Percentiles rank a stretch among this genome's conserved stretches.
These are phyloP conservation scores for Xerocomus spinulosus DNA, from an alignment of 768 basidiomycete genomes.

Conservation along the genomic window DNA sequence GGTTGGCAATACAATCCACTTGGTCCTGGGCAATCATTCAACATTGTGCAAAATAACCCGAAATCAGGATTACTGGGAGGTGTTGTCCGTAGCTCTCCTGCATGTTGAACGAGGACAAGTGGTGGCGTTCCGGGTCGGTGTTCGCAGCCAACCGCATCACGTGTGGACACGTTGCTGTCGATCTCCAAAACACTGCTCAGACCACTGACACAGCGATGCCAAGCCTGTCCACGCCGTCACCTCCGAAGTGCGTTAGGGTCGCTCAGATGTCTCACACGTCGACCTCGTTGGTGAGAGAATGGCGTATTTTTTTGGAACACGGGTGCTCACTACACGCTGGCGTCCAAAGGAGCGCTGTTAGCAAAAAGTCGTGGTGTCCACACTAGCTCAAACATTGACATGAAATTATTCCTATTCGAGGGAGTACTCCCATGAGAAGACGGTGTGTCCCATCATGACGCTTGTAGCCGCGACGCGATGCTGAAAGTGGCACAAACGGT, in stretches of 20 bases:
- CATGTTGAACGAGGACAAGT: conserved; percentile 7
- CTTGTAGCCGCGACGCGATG: neutral
- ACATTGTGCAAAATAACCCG: neutral
- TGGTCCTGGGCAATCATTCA: conserved; percentile 51
- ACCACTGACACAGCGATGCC: too few relatives aligned
- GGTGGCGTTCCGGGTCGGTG: neutral
- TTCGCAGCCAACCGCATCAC: neutral
- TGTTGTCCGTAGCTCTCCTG: conserved; percentile 43
- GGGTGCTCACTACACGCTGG: too few relatives aligned
- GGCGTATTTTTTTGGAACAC: too few relatives aligned
- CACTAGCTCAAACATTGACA: neutral
- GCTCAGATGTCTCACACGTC: too few relatives aligned
- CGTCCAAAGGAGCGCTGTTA: too few relatives aligned
- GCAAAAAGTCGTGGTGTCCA: too few relatives aligned
- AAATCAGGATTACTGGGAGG: conserved; percentile 44
- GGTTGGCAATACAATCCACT: conserved; percentile 54
- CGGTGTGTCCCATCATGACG: neutral
- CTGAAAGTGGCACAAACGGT: conserved; percentile 3
- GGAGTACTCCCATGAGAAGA: neutral
- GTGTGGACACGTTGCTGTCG: too few relatives aligned
- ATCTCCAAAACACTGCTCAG: too few relatives aligned
- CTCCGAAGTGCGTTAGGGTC: too few relatives aligned
- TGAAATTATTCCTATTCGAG: neutral
- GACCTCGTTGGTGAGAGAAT: too few relatives aligned
- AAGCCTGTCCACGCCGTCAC: too few relatives aligned